These are phyloP conservation scores for Blastobotrys indianensis DNA, from an alignment of 1,139 yeast species.

Conservation along the genomic window DNA sequence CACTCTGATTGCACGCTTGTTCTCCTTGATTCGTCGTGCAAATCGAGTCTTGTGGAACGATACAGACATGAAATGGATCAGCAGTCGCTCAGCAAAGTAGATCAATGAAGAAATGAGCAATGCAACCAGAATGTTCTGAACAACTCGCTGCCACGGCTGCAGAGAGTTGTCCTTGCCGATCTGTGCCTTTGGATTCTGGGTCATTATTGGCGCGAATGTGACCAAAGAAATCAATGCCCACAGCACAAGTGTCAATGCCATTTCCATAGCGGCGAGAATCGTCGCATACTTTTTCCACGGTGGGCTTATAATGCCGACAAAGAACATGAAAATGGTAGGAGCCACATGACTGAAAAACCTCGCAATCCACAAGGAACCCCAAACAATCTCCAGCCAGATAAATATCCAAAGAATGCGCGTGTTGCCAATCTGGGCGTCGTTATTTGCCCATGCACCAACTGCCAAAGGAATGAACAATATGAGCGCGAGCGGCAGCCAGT, in stretches of 20 bases:
- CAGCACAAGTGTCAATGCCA: constrained; percentile 32
- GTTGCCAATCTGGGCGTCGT: constrained; percentile 30
- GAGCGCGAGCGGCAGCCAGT: constrained; percentile 37
- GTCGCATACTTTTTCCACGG: constrained; percentile 33
- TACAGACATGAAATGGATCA: constrained; percentile 38
- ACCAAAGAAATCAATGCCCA: constrained; percentile 35
- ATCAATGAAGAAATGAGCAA: constrained; percentile 34
- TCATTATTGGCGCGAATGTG: constrained; percentile 36
- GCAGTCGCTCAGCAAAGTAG: constrained; percentile 34
- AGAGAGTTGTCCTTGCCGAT: constrained; percentile 20
- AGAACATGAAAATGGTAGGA: constrained; percentile 28
- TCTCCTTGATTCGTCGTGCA: constrained; percentile 35
- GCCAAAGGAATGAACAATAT: constrained; percentile 37
- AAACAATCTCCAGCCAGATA: constrained; percentile 39
- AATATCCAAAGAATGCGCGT: constrained; percentile 37
- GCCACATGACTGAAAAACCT: constrained; percentile 33
- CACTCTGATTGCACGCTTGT: constrained; percentile 33
- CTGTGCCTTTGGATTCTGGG: constrained; percentile 30
- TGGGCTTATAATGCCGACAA: constrained; percentile 35
- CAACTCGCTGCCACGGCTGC: constrained; percentile 34
- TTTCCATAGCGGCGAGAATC: constrained; percentile 34
- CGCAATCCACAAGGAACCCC: constrained; percentile 38
- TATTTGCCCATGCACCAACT: constrained; percentile 36
- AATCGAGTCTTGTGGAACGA: constrained; percentile 39
- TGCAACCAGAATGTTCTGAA: constrained; percentile 37